A percentile compares a stretch with the other conserved stretches of the same genome.
Evolutionary conservation across 129 eudicot species (phyloP).

Genomic region (Flaveria robusta): DNA sequence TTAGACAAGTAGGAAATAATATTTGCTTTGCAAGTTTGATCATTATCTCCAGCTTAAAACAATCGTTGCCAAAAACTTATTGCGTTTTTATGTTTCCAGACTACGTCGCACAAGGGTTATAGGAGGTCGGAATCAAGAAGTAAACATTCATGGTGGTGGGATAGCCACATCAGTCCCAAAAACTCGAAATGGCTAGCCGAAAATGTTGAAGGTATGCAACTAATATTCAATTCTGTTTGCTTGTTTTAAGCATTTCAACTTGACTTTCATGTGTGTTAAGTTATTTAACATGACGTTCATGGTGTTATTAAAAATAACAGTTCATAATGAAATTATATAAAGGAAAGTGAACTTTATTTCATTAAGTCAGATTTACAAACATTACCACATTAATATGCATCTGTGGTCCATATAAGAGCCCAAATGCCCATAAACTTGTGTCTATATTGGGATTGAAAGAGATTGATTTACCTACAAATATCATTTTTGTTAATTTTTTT

Average conservation of each 20-base stretch:
- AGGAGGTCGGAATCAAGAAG: conserved; percentile 68
- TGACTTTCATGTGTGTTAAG: no score
- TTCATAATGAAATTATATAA: background rate
- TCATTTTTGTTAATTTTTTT: background rate
- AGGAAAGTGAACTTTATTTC: no score
- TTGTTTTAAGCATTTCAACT: no score
- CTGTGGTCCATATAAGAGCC: conserved; percentile 16
- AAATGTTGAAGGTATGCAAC: conserved; percentile 73
- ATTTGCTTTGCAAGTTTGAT: conserved; percentile 4
- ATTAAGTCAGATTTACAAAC: background rate
- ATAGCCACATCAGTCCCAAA: conserved; percentile 84
- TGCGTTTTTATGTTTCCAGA: conserved; percentile 38
- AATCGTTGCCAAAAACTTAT: conserved; percentile 7
- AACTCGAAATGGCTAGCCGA: conserved; percentile 95
- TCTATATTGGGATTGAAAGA: conserved; percentile 5
- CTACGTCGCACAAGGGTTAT: conserved; percentile 48
- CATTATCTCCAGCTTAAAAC: background rate
- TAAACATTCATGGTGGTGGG: conserved; percentile 99
- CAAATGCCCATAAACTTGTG: conserved; percentile 5
- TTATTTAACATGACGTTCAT: background rate
- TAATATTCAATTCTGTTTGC: background rate
- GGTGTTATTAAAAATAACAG: background rate
- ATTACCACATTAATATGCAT: background rate
- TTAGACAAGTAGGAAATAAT: background rate
- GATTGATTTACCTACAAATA: conserved; percentile 1